Evolutionary conservation across 1,139 yeast species (phyloP).

Genomic region (Magnusiomyces clavatus): DNA sequence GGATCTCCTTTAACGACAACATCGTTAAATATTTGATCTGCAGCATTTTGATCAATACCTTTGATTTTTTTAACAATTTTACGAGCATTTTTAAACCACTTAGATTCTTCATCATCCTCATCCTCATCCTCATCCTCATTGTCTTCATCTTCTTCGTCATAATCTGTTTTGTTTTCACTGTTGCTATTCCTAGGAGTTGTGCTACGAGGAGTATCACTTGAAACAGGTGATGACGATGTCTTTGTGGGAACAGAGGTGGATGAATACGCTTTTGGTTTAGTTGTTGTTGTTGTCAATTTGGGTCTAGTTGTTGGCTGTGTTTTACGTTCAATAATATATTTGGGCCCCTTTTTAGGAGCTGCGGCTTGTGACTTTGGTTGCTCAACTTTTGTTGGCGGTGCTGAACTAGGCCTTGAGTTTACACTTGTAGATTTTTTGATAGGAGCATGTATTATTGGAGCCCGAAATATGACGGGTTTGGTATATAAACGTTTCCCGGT

Average conservation of each 20-base stretch:
- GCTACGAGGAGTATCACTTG: not conserved
- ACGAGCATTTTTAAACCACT: conserved; percentile 21
- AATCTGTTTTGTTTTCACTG: not conserved
- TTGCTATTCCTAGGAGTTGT: not conserved
- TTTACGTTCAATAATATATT: too few relatives aligned
- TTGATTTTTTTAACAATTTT: conserved; percentile 9
- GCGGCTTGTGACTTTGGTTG: not conserved
- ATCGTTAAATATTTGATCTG: conserved; percentile 80
- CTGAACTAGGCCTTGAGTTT: not conserved
- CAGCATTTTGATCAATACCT: conserved; percentile 40
- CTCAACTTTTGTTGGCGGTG: not conserved
- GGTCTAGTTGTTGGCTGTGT: not conserved
- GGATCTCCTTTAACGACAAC: conserved; percentile 93
- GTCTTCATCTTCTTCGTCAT: not conserved
- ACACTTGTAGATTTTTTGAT: not conserved
- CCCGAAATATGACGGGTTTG: not conserved
- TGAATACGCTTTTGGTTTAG: conserved; percentile 4
- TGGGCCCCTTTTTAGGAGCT: too few relatives aligned
- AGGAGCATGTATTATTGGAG: conserved; percentile 6
- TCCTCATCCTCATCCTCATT: conserved; percentile 14
- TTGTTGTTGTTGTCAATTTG: not conserved
- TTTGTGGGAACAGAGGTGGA: not conserved
- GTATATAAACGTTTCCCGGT: not conserved
- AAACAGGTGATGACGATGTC: not conserved
- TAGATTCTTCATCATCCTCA: conserved; percentile 18